Conservation (phyloP, 257 asterid species). For the Ilex asprella region DNA sequence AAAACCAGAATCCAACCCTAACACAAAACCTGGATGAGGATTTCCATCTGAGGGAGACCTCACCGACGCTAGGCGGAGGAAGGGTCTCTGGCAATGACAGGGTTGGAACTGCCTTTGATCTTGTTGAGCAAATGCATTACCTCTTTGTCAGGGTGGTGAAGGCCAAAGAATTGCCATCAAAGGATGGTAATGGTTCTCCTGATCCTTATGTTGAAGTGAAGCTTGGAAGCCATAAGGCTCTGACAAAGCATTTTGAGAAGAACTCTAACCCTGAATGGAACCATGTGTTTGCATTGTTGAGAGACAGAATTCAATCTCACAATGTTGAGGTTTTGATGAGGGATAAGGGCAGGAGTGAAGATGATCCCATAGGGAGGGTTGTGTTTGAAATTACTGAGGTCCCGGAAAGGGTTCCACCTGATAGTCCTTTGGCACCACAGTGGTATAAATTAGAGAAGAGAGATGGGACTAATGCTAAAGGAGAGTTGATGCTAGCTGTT, state of each 20-base stretch:
- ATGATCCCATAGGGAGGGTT: slow-evolving; percentile 51
- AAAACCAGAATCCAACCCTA: slow-evolving; percentile 8
- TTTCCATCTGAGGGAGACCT: slow-evolving; percentile 65
- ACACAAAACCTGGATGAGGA: slow-evolving; percentile 30
- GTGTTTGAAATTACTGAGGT: slow-evolving; percentile 54
- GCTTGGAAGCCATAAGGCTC: slow-evolving; percentile 54
- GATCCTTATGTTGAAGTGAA: slow-evolving; percentile 62
- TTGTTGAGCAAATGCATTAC: slow-evolving; percentile 90
- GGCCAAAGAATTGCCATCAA: slow-evolving; percentile 49
- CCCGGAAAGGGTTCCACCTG: slow-evolving; percentile 88
- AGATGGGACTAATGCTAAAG: slow-evolving; percentile 44
- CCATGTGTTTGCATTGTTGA: slow-evolving; percentile 58
- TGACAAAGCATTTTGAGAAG: slow-evolving; percentile 36
- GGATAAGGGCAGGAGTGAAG: slow-evolving; percentile 48
- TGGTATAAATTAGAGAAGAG: slow-evolving; percentile 70
- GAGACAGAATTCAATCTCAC: slow-evolving; percentile 51
- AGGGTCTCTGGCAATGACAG: slow-evolving; percentile 52
- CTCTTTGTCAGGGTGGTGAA: slow-evolving; percentile 60
- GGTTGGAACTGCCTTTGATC: slow-evolving; percentile 61
- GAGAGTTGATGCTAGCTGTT: slow-evolving; percentile 73
- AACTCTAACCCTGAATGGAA: slow-evolving; percentile 68
- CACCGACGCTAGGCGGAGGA: slow-evolving; percentile 82
- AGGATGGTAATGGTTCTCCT: slow-evolving; percentile 29
- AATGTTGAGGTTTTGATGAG: slow-evolving; percentile 48
- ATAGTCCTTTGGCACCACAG: slow-evolving; percentile 90